Evolutionary conservation across 164 flowering plant species (phyloP).

Genomic region (Kalanchoe fedtschenkoi): DNA sequence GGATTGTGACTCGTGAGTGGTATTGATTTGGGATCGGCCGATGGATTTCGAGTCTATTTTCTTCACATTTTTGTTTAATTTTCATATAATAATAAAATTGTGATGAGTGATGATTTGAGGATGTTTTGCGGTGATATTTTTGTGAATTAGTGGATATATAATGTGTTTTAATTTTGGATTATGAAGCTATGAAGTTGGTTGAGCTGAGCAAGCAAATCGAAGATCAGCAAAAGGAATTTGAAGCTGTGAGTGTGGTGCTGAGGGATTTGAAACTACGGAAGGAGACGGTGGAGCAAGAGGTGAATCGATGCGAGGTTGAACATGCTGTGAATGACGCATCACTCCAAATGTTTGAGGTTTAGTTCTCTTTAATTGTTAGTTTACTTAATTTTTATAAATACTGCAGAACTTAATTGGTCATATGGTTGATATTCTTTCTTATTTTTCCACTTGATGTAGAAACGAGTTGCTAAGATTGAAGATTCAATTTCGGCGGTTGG

Average conservation of each 20-base stretch:
- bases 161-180: neutral
- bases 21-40: no score
- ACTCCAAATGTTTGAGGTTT: conserved; percentile 55
- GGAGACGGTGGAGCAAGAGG: conserved; percentile 54
- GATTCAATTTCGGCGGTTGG: conserved; percentile 38
- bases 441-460: conserved; percentile 18
- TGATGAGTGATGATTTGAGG: no score
- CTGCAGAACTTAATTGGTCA: neutral
- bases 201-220: conserved; percentile 38
- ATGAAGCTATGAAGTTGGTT: conserved; percentile 47
- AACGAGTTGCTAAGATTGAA: conserved; percentile 45
- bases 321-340: conserved; percentile 38
- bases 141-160: no score
- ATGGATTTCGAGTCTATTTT: no score
- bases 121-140: no score
- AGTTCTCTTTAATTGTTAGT: neutral
- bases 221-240: conserved; percentile 35
- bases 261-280: conserved; percentile 38
- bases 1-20: no score
- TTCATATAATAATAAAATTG: no score
- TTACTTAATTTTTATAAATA: neutral
- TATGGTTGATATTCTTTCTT: neutral
- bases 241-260: conserved; percentile 29
- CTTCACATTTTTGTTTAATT: no score
- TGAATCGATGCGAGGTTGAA: conserved; percentile 61